A percentile compares a stretch with the other conserved stretches of the same genome.
Evolutionary conservation across 352 stramenopile species (phyloP).

Genomic region (Phytopythium sindhum): DNA sequence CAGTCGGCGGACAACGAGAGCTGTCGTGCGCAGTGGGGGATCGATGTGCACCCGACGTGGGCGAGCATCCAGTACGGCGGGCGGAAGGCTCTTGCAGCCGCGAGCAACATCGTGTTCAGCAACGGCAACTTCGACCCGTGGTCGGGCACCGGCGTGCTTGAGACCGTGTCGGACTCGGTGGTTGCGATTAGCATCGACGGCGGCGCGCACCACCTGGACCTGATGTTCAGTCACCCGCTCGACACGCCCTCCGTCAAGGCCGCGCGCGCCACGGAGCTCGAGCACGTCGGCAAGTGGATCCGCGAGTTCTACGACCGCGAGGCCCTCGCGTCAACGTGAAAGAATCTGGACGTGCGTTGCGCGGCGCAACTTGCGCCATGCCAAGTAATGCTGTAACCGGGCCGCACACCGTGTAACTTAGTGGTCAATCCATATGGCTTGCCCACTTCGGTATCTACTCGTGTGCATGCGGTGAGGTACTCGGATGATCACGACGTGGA

Average conservation of each 20-base stretch:
- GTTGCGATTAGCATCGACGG: conserved; percentile 29
- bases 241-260: conserved; percentile 1
- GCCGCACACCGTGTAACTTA: too few relatives aligned
- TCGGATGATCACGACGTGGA: too few relatives aligned
- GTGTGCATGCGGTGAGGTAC: too few relatives aligned
- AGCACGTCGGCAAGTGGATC: neutral
- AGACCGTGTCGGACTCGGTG: conserved; percentile 43
- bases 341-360: too few relatives aligned
- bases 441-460: too few relatives aligned
- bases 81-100: conserved; percentile 28
- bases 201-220: conserved; percentile 1
- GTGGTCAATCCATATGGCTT: too few relatives aligned
- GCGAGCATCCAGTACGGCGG: conserved; percentile 47
- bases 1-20: conserved; percentile 28
- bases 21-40: conserved; percentile 41
- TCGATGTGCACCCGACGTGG: conserved; percentile 39
- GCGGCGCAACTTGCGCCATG: too few relatives aligned
- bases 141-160: conserved; percentile 72
- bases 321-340: neutral
- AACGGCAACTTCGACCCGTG: conserved; percentile 91
- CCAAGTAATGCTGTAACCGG: too few relatives aligned
- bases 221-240: neutral
- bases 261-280: neutral
- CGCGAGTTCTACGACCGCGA: conserved; percentile 1
- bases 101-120: conserved; percentile 91